Conservation (phyloP, 2,329 filamentous ascomycete genomes). For the Akanthomyces dipterigenus region DNA sequence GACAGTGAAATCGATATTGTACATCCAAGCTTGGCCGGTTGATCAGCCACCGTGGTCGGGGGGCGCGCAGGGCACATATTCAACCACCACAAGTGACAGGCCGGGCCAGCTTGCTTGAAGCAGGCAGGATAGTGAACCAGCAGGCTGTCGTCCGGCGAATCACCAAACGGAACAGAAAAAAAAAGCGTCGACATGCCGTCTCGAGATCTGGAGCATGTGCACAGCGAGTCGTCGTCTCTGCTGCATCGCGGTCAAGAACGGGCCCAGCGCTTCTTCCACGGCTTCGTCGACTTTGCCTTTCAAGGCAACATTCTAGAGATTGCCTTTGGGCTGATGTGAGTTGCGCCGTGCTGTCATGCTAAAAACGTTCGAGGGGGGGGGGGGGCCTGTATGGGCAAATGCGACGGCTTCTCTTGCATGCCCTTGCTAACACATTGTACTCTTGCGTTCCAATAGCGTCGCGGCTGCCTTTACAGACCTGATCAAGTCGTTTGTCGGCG, state of each 20-base stretch:
- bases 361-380: background rate
- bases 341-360: too few species aligned
- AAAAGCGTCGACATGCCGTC: slow-evolving; percentile 21
- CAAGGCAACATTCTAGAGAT: slow-evolving; percentile 71
- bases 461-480: slow-evolving; percentile 65
- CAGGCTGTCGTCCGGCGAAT: background rate
- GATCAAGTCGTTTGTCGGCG: slow-evolving; percentile 64
- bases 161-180: background rate
- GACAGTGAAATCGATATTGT: background rate
- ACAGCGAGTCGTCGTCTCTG: slow-evolving; percentile 31
- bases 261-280: slow-evolving; percentile 48
- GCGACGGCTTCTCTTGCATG: background rate
- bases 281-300: slow-evolving; percentile 66
- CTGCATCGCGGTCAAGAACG: slow-evolving; percentile 40
- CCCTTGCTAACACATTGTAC: background rate
- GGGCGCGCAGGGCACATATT: background rate
- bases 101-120: too few species aligned
- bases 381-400: background rate
- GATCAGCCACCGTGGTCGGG: background rate
- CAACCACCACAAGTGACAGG: background rate
- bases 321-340: slow-evolving; percentile 66
- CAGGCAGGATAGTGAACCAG: background rate
- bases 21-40: background rate
- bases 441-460: slow-evolving; percentile 38
- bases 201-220: slow-evolving; percentile 29